Base-by-base conservation (phyloP, 169 alveolate genomes). In the Perkinsus marinus region DNA sequence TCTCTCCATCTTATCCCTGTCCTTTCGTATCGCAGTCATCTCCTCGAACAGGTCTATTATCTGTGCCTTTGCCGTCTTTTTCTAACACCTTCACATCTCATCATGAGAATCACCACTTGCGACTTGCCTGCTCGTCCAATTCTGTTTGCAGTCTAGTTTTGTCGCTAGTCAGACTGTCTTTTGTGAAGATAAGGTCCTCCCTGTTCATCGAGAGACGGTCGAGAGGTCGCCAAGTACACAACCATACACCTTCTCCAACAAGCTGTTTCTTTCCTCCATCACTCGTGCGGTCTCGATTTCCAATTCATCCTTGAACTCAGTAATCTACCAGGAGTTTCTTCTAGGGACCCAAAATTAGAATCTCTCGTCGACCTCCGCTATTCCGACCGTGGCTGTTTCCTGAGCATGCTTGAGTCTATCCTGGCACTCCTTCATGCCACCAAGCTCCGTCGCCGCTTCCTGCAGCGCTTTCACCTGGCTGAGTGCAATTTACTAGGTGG, bases 401-500 rank as follows among this genome's bases (percentile, higher is more conserved):
- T 91, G 41, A 19, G 39, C 92, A n/a, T 39, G 79, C 9, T 39
- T 89, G 68, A 91, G 90, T 38, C 43, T 39, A 47, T 91, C 92
- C 36, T 91, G 92, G 34, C 68, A 39, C 43, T 57, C 39, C 90
- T 91, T 91, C 90, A 91, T 79, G 3, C 90, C 79, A 2, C 90
- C 90, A 0, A 91, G 68, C 26, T 91, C 92, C 43, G 47, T 37
- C 16, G 90, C 43, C 16, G 90, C 92, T n/a, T 89, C 68, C 9
- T 89, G 79, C 30, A 91, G 92, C 68, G 90, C 92, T 39, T 90
- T 47, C n/a, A 91, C 90, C 92, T n/a, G n/a, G n/a, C n/a, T n/a
- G n/a, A n/a, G n/a, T n/a, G n/a, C n/a, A n/a, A n/a, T n/a, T n/a
- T 90, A 39, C 39, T 37, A 26, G 3, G 68, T 37, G 39, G 79